Base-by-base conservation (phyloP, 2,329 filamentous ascomycete species). In the Colletotrichum orbiculare region DNA sequence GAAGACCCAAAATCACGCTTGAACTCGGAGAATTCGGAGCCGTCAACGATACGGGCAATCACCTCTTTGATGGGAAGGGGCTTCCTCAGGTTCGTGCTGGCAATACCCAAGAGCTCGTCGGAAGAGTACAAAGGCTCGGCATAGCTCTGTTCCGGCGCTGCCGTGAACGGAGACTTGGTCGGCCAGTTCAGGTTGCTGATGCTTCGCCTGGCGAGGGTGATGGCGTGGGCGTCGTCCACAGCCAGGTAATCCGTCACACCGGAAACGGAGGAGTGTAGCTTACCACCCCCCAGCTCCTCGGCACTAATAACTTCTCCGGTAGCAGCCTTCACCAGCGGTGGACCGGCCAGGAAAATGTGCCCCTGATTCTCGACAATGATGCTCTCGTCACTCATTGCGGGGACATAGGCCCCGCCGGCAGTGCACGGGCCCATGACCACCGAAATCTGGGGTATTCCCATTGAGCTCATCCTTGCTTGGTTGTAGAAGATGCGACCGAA, bases 401-500 rank as follows among this genome's bases (percentile, higher is more conserved):
- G 95, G 10, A 98, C 94, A 76, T 99, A 98, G 33, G 95, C 95
- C 52, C 95, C 95, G 54, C 95, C 95, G 2, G 95, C 95, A 1
- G 96, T 99, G 79, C 96, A 99, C 47, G 95, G 92, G 1, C 95
- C 95, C 95, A 99, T 97, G 50, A 99, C 95, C 2, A 97, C 93
- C 9, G 93, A 90, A 71, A 99, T 91, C 75, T 98, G 95, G 1
- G 95, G 95, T 67, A 98, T 97, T 5, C 94, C 93, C 70, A 90
- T 81, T 2, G 91, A 87, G 70, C 92, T 96, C 94, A 98, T 97
- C 73, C 93, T 86, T 3, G 96, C 95, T 79, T 99, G 95, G 80
- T 99, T 97, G 84, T 91, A 99, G 83, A 99, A 99, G 75, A 98
- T 97, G 69, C 95, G 92, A 41, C 95, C 94, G 75, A 99, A 98